A percentile compares a stretch with the other conserved stretches of the same genome.
These are phyloP conservation scores for Smittium culicis DNA, from an alignment of 371 early-diverging fungal genomes.

Conservation along the genomic window DNA sequence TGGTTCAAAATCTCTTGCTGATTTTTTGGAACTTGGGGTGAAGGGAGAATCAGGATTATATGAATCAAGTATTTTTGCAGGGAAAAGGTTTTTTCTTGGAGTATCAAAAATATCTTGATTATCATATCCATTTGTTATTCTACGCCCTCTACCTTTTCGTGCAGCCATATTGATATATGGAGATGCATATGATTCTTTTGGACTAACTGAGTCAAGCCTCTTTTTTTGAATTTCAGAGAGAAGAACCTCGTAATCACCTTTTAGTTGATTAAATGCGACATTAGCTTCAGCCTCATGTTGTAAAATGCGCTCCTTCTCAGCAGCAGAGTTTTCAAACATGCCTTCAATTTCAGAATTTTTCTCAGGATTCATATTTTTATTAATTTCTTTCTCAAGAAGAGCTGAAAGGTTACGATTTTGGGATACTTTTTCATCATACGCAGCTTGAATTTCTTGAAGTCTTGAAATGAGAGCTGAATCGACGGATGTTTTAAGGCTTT, in stretches of 20 bases:
- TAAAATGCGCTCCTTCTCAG: background rate
- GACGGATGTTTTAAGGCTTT: background rate
- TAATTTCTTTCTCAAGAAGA: background rate
- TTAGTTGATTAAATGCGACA: background rate
- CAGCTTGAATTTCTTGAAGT: constrained; percentile 10
- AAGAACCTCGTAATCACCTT: background rate
- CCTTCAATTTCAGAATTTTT: background rate
- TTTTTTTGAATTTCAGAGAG: background rate
- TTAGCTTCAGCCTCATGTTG: background rate
- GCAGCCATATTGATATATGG: background rate
- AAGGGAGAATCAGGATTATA: background rate
- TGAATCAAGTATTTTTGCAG: background rate
- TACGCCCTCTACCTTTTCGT: background rate
- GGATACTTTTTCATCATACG: constrained; percentile 4
- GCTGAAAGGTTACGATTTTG: constrained; percentile 2
- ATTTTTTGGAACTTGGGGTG: background rate
- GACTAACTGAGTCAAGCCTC: background rate
- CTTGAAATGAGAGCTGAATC: background rate
- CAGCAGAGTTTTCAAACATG: background rate
- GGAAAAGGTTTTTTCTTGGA: background rate
- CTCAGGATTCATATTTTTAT: background rate
- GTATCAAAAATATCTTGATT: background rate
- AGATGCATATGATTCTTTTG: background rate
- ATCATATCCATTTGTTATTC: background rate
- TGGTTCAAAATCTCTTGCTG: background rate